These are phyloP conservation scores for Phialophora tarda DNA, from an alignment of 2,329 filamentous ascomycete genomes.

Conservation along the genomic window DNA sequence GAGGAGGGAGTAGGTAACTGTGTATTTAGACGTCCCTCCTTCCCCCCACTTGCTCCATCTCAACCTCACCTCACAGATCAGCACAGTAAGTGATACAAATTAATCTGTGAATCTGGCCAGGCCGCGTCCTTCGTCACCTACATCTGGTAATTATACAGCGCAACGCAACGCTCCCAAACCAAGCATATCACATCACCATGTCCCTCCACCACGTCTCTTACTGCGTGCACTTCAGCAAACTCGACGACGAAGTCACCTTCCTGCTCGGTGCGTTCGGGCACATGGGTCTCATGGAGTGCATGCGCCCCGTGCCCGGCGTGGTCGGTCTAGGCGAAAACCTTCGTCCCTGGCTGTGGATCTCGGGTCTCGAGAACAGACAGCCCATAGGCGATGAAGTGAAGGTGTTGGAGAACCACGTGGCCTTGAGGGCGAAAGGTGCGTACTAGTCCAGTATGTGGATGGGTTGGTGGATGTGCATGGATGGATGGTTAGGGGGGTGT, in stretches of 20 bases:
- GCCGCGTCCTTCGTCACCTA: no score
- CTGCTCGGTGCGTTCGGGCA: conserved; percentile 43
- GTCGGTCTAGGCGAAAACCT: conserved; percentile 41
- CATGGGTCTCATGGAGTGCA: conserved; percentile 42
- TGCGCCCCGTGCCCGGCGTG: conserved; percentile 40
- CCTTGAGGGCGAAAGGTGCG: conserved; percentile 29
- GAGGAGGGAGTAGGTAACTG: no score
- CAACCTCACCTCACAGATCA: neutral
- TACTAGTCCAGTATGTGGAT: no score
- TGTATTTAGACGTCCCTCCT: neutral
- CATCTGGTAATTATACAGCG: neutral
- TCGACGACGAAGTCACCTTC: conserved; percentile 43
- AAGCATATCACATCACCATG: conserved; percentile 47
- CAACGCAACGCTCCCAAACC: neutral
- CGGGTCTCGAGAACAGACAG: conserved; percentile 21
- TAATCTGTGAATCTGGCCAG: neutral
- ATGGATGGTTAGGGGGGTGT: no score
- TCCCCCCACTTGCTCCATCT: neutral
- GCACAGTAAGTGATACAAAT: neutral
- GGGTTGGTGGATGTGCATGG: no score
- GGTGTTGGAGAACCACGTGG: conserved; percentile 23
- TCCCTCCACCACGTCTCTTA: conserved; percentile 42
- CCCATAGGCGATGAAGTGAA: conserved; percentile 26
- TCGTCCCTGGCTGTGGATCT: conserved; percentile 44
- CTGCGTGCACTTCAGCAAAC: conserved; percentile 40